Evolutionary conservation across 441 rosid genomes (phyloP), one percentile per base, ranked within the genome.

Genomic region (Gossypium schwendimanii): DNA sequence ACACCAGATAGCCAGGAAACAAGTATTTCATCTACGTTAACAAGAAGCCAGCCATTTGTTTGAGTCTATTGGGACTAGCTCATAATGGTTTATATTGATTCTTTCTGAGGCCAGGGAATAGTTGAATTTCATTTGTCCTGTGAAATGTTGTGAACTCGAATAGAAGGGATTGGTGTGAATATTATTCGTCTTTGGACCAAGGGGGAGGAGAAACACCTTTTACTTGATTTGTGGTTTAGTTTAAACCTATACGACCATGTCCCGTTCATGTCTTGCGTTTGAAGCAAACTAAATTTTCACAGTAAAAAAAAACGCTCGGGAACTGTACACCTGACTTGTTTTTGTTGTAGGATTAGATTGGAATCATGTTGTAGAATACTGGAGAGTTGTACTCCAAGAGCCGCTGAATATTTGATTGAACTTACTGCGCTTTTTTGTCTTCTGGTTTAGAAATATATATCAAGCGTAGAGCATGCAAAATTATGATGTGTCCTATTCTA

Each of bases 1-100:
- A 63, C 39, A 21, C 68, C 87, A 24, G 80, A 83, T 58, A 70
- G 53, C 21, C 79, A 68, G 73, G 80, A 63, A 76, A 39, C 76
- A 47, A 67, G 24, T 73, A 49, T 70, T 61, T 72, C 73, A 41
- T 57, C 62, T 2, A 57, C 59, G 47, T 31, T 67, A 20, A 72
- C 75, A 6, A 31, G 8, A 66, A 64, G 72, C 55, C 76, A 75
- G 14, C 39, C 73, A 20, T 31, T 61, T 55, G 28, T 49, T 68
- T 72, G 68, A 77, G 26, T 44, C 36, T 20, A 41, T 20, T 63
- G 68, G 52, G 52, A 41, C 55, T 45, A 23, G 36, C 39, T 5
- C 70, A 10, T 63, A 10, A 2, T 18, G 53, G 1, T 14, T 64
- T 41, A 44, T 64, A 44, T 17, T 63, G 54, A 21, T 64, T 44